Conservation (phyloP, 371 early-diverging fungal species). For the Parasitella parasitica region DNA sequence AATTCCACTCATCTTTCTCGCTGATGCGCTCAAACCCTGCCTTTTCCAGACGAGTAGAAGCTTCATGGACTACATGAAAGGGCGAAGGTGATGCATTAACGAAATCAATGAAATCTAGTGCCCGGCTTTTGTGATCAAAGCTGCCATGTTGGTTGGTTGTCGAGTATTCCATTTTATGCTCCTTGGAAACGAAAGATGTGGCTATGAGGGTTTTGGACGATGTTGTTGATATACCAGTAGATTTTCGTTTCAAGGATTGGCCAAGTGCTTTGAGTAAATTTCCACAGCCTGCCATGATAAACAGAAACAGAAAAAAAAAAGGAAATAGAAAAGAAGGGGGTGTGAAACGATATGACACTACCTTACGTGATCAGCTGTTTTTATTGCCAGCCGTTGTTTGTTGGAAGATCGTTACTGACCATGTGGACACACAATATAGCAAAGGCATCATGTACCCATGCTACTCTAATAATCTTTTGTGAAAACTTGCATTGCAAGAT, state of each 20-base stretch:
- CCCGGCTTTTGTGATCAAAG: conserved; percentile 12
- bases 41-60: conserved; percentile 54
- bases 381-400: background rate
- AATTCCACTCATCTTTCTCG: conserved; percentile 78
- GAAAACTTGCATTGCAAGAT: too few relatives aligned
- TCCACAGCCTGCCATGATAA: conserved; percentile 19
- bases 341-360: background rate
- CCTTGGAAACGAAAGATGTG: conserved; percentile 9
- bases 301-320: background rate
- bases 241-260: conserved; percentile 8
- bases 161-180: conserved; percentile 7
- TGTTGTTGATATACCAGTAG: conserved; percentile 9
- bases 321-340: background rate
- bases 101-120: conserved; percentile 73
- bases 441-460: too few relatives aligned
- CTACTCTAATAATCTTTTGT: too few relatives aligned
- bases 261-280: conserved; percentile 10
- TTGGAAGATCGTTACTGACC: too few relatives aligned
- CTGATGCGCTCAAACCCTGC: conserved; percentile 82
- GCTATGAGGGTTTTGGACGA: conserved; percentile 15
- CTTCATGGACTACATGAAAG: conserved; percentile 85
- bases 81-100: conserved; percentile 89
- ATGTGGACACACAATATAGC: too few relatives aligned
- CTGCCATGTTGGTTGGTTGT: background rate
- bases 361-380: background rate